Base-by-base conservation (phyloP, 805 yeast species). In the Wickerhamiella shivajii region DNA sequence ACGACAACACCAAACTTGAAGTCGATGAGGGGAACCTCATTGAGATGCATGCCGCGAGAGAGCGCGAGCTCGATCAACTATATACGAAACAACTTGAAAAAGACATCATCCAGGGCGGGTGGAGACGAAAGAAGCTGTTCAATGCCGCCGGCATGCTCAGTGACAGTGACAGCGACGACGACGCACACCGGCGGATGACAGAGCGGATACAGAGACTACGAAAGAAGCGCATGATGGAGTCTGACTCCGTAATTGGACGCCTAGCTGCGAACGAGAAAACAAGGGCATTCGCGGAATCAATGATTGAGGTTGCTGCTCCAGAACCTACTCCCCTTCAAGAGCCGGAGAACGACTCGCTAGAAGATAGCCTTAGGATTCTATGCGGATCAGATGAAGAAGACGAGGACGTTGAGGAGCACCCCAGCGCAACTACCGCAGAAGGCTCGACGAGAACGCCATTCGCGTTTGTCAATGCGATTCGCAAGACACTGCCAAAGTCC, bases 21-120 rank as follows among this genome's bases (percentile, higher is more conserved):
- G 18, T 31, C n/a, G 18, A 31, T 6, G 29, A 31, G 18, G 20
- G 20, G 8, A 25, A 31, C 20, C 21, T 31, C 16, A 24, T 15
- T 19, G 12, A 19, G 13, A 17, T 18, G 11, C 25, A 13, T 16
- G 23, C 14, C 10, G 34, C 27, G 15, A 18, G 30, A 18, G 24
- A 29, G 26, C 21, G 35, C 16, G 27, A 13, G 17, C 12, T 31
- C 18, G 24, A 42, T 18, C 29, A 31, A 29, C 11, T 34, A 18
- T 18, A 21, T n/a, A 17, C 29, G 14, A 24, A 24, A 15, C 13
- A 14, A 9, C 27, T 26, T n/a, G 30, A 33, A 21, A 27, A 27
- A 12, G 24, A 21, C 19, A 20, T 31, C n/a, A 21, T 26, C 14
- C 17, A 23, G 16, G 27, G 31, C 10, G 39, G 30, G 13, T 27